Evolutionary conservation across 169 alveolate species (phyloP).

Genomic region (Eimeria brunetti): DNA sequence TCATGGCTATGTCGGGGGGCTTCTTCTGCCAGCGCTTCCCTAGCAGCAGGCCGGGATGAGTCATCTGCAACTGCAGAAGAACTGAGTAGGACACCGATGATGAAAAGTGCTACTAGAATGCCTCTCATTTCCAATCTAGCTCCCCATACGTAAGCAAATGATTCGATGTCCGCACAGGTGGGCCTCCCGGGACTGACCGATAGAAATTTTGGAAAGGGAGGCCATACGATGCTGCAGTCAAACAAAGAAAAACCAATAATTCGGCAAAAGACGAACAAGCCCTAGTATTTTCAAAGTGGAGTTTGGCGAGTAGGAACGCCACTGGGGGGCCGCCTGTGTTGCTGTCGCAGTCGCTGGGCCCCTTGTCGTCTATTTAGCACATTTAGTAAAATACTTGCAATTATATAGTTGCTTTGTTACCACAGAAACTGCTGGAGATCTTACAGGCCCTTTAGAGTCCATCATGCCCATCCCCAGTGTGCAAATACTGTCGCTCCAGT

Average conservation of each 20-base stretch:
- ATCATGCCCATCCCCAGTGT: background rate
- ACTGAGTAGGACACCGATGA: background rate
- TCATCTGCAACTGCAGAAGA: background rate
- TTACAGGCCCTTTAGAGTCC: background rate
- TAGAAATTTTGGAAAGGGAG: background rate
- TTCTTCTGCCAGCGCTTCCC: no score
- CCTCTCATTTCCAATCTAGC: background rate
- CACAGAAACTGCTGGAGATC: background rate
- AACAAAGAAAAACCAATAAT: background rate
- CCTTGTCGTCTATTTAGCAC: background rate
- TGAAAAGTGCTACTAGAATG: background rate
- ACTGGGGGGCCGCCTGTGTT: background rate
- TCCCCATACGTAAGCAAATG: background rate
- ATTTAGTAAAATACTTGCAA: background rate
- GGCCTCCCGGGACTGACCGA: background rate
- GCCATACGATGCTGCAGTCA: no score
- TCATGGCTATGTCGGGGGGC: background rate
- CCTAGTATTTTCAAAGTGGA: background rate
- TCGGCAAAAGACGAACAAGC: background rate
- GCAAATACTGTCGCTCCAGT: background rate
- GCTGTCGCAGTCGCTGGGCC: background rate
- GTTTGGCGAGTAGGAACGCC: background rate
- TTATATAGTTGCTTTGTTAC: background rate
- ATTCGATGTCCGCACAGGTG: background rate
- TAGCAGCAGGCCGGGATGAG: background rate